These are phyloP conservation scores for Alternaria ethzedia DNA, from an alignment of 2,329 filamentous ascomycete species.

Conservation along the genomic window DNA sequence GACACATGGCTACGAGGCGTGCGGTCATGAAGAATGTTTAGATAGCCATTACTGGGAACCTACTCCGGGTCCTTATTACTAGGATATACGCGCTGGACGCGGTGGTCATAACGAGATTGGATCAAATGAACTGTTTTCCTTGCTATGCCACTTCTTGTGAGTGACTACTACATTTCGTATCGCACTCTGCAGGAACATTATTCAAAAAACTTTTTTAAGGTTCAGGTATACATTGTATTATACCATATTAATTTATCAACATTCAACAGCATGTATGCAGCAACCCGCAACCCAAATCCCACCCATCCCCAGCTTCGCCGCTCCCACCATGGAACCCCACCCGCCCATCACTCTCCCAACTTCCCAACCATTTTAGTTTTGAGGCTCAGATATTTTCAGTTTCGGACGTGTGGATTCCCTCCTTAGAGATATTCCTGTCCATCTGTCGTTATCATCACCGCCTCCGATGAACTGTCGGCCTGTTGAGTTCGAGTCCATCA, in stretches of 20 bases:
- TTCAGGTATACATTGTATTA: background rate
- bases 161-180: background rate
- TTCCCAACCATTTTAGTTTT: background rate
- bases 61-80: background rate
- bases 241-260: background rate
- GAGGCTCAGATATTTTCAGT: background rate
- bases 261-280: background rate
- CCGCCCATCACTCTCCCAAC: background rate
- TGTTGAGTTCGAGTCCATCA: background rate
- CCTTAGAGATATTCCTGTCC: background rate
- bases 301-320: background rate
- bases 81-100: background rate
- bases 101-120: background rate
- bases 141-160: background rate
- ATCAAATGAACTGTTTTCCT: background rate
- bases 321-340: background rate
- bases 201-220: background rate
- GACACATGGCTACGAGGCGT: constrained; percentile 35
- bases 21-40: constrained; percentile 31
- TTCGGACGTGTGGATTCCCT: background rate
- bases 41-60: constrained; percentile 41
- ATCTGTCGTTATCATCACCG: background rate
- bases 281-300: background rate
- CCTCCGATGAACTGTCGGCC: background rate
- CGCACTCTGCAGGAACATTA: background rate